Evolutionary conservation across 331 rosid species (phyloP).

Genomic region (Quercus tomentella): DNA sequence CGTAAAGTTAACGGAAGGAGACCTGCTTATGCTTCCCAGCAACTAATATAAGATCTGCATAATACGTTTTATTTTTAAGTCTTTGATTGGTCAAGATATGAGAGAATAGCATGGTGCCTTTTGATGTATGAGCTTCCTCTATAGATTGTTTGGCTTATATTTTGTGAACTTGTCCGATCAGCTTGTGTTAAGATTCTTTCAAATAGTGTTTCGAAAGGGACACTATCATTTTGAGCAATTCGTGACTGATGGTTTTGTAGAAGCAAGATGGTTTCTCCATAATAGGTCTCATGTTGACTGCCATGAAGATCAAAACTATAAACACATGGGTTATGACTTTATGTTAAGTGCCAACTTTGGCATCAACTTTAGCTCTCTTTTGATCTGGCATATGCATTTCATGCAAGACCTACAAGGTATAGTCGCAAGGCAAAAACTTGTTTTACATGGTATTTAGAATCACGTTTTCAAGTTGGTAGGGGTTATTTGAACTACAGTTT

Average conservation of each 20-base stretch:
- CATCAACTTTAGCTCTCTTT: no score
- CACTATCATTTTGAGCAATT: background rate
- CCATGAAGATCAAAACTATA: no score
- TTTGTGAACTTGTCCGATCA: background rate
- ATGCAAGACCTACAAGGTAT: no score
- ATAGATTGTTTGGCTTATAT: background rate
- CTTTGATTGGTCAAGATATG: background rate
- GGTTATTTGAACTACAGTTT: no score
- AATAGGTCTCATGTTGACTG: no score
- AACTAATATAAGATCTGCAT: background rate
- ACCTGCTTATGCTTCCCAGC: background rate
- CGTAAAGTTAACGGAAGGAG: slow-evolving; percentile 26
- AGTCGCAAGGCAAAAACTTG: no score
- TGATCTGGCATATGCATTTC: no score
- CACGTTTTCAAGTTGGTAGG: no score
- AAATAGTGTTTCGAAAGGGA: background rate
- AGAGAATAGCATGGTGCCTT: background rate
- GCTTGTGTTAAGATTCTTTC: background rate
- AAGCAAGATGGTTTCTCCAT: background rate
- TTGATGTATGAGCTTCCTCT: background rate
- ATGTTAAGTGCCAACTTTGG: no score
- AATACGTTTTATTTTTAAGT: background rate
- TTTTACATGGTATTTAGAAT: no score
- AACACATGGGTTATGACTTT: no score
- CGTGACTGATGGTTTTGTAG: background rate